Evolutionary conservation across 306 rosid genomes (phyloP).

Genomic region (Pterocarpus santalinus): DNA sequence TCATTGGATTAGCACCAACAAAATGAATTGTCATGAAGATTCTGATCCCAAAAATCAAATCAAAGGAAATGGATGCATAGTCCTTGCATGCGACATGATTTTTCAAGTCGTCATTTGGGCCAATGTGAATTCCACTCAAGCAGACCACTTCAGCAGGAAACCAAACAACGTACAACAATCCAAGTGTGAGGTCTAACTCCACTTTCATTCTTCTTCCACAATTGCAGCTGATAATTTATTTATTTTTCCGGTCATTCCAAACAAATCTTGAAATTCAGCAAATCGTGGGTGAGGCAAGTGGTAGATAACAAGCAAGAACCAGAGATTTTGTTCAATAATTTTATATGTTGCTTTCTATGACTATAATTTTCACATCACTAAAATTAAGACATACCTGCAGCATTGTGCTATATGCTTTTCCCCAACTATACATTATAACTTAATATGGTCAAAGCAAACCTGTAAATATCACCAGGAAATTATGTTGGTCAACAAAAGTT

Average conservation of each 20-base stretch:
- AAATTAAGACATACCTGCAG: slow-evolving; percentile 25
- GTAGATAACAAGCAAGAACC: slow-evolving; percentile 9
- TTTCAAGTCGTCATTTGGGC: neutral
- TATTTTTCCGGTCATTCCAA: too few relatives aligned
- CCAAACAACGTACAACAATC: too few relatives aligned
- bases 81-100: too few relatives aligned
- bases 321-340: slow-evolving; percentile 16
- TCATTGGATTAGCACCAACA: slow-evolving; percentile 42
- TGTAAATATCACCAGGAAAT: slow-evolving; percentile 42
- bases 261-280: slow-evolving; percentile 46
- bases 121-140: slow-evolving; percentile 28
- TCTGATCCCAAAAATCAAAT: neutral
- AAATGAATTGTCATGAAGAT: slow-evolving; percentile 22
- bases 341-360: neutral
- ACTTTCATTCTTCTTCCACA: slow-evolving; percentile 48
- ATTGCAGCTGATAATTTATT: too few relatives aligned
- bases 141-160: slow-evolving; percentile 42
- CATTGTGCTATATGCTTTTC: slow-evolving; percentile 75
- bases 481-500: neutral
- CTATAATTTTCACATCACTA: neutral
- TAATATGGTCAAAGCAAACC: slow-evolving; percentile 89
- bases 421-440: slow-evolving; percentile 76
- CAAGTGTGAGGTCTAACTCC: too few relatives aligned
- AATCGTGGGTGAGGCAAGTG: slow-evolving; percentile 54
- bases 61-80: too few relatives aligned